Conservation (phyloP, 208 protist species). For the Wallacemonas sp. region DNA sequence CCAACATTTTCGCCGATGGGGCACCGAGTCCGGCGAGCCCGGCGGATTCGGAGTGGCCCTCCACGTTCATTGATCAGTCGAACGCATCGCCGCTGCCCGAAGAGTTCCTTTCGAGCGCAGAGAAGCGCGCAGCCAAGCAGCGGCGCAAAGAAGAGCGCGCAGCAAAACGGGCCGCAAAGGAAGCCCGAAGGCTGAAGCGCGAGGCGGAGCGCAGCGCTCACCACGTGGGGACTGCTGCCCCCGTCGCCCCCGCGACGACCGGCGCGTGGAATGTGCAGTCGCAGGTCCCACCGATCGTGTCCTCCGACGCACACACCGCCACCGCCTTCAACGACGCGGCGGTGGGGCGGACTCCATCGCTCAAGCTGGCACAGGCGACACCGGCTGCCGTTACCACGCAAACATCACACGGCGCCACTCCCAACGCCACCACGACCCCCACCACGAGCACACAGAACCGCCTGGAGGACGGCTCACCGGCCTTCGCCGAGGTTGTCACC, state of each 20-base stretch:
- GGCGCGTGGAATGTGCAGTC: constrained; percentile 7
- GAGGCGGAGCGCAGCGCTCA: constrained; percentile 9
- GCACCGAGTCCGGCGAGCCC: not conserved
- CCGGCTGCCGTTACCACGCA: not conserved
- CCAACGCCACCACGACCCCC: not conserved
- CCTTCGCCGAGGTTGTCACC: not conserved
- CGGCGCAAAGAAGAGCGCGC: constrained; percentile 9
- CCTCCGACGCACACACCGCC: constrained; percentile 1
- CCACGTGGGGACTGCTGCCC: not conserved
- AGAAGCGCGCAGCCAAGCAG: constrained; percentile 9
- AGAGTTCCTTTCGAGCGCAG: not conserved
- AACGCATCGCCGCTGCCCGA: not conserved
- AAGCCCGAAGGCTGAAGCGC: not conserved
- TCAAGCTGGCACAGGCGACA: not conserved
- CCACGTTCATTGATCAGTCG: not conserved
- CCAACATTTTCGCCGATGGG: not conserved
- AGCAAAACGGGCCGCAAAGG: constrained; percentile 10
- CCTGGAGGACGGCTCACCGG: not conserved
- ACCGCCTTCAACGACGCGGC: not conserved
- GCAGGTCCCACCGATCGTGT: not conserved
- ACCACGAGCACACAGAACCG: not conserved
- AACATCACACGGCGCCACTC: not conserved
- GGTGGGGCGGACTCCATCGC: not conserved
- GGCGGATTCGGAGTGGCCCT: not conserved
- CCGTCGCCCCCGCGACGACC: not conserved